These are phyloP conservation scores for Rhypophila decipiens DNA, from an alignment of 495 filamentous ascomycete species.

Conservation along the genomic window DNA sequence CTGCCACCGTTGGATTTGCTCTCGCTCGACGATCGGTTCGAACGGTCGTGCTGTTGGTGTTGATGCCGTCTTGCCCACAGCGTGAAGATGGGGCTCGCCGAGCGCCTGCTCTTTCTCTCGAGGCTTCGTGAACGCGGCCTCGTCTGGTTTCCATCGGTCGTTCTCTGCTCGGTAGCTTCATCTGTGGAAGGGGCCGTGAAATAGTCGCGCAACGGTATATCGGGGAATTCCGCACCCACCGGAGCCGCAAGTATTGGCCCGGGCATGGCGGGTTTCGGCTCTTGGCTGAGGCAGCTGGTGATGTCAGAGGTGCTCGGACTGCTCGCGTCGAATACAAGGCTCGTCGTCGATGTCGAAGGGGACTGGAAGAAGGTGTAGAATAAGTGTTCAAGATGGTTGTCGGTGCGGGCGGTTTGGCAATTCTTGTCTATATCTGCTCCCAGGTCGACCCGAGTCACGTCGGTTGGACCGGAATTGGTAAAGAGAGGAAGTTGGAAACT, in stretches of 20 bases:
- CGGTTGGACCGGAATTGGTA: no score
- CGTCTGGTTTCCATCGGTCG: neutral
- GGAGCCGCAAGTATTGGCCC: constrained; percentile 14
- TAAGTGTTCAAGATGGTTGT: constrained; percentile 8
- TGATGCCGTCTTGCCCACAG: constrained; percentile 24
- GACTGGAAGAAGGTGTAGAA: constrained; percentile 23
- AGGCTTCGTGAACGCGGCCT: constrained; percentile 3
- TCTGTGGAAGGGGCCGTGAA: no score
- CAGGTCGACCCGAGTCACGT: no score
- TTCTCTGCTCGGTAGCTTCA: no score
- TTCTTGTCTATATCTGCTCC: no score
- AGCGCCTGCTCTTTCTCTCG: constrained; percentile 8
- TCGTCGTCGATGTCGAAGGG: constrained; percentile 22
- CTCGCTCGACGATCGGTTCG: constrained; percentile 10
- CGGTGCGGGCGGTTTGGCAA: neutral
- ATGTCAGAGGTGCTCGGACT: constrained; percentile 7
- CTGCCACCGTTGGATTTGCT: constrained; percentile 14
- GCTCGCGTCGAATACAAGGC: constrained; percentile 9
- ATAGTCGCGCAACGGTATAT: constrained; percentile 8
- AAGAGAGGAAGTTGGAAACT: constrained; percentile 17
- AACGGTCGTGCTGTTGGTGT: constrained; percentile 6
- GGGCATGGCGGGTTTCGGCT: constrained; percentile 16
- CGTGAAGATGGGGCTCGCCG: constrained; percentile 22
- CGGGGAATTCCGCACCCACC: constrained; percentile 3
- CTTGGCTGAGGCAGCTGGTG: constrained; percentile 4